Evolutionary conservation across 2,329 filamentous ascomycete genomes (phyloP).

Genomic region (Fusarium xylarioides): DNA sequence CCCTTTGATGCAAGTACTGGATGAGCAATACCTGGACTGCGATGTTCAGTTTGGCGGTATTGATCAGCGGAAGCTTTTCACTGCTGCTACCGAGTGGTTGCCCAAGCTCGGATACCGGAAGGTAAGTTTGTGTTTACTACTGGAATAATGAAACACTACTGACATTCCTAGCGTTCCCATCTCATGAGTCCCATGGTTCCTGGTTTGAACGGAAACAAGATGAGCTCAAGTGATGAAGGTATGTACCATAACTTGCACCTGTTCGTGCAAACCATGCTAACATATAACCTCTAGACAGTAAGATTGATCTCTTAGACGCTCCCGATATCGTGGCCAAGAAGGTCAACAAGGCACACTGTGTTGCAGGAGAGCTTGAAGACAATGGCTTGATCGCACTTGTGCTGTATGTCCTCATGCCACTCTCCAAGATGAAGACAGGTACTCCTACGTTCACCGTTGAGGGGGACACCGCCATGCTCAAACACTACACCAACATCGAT

Average conservation of each 20-base stretch:
- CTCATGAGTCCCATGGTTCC: conserved; percentile 81
- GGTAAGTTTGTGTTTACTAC: conserved; percentile 48
- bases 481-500: too few relatives aligned
- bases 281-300: conserved; percentile 66
- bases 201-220: conserved; percentile 85
- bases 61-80: conserved; percentile 92
- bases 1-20: conserved; percentile 78
- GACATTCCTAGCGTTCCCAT: conserved; percentile 48
- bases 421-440: too few relatives aligned
- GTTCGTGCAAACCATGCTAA: too few relatives aligned
- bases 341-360: conserved; percentile 83
- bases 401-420: conserved; percentile 86
- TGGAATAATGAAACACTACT: neutral
- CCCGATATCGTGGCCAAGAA: conserved; percentile 81
- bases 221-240: conserved; percentile 76
- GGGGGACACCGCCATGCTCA: too few relatives aligned
- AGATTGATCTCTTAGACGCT: conserved; percentile 91
- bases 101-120: conserved; percentile 86
- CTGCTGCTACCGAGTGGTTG: conserved; percentile 83
- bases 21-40: conserved; percentile 88
- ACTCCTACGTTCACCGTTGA: too few relatives aligned
- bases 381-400: conserved; percentile 90
- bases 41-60: conserved; percentile 87
- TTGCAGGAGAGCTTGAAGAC: conserved; percentile 78
- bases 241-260: too few relatives aligned